Evolutionary conservation across 768 basidiomycete species (phyloP).

Genomic region (Auriculariales sp.): DNA sequence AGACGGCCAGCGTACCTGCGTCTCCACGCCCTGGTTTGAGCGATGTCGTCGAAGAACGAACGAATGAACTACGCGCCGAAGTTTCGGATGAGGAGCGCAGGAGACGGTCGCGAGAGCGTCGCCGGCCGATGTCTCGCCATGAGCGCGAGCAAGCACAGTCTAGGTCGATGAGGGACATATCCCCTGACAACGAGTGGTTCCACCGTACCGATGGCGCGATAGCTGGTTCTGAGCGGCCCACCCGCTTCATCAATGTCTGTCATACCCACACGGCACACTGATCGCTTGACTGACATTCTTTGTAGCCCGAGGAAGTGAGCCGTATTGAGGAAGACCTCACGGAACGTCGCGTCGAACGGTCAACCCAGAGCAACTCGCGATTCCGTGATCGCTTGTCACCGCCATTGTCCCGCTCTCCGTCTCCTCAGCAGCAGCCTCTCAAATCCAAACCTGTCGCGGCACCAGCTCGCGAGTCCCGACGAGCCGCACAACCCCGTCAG

Average conservation of each 20-base stretch:
- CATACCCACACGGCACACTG: neutral
- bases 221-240: constrained; percentile 19
- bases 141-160: neutral
- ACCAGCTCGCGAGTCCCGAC: too few species aligned
- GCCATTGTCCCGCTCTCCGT: constrained; percentile 2
- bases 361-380: constrained; percentile 8
- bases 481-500: constrained; percentile 5
- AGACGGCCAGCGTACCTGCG: constrained; percentile 1
- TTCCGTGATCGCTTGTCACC: neutral
- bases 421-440: constrained; percentile 7
- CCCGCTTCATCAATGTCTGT: constrained; percentile 4
- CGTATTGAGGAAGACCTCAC: constrained; percentile 28
- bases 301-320: constrained; percentile 3
- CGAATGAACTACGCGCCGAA: neutral
- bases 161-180: neutral
- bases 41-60: constrained; percentile 6
- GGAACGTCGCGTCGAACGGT: constrained; percentile 43
- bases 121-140: neutral
- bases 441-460: neutral
- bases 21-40: constrained; percentile 3
- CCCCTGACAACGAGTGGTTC: neutral
- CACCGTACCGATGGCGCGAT: constrained; percentile 38
- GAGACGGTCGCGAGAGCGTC: neutral
- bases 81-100: constrained; percentile 5
- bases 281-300: neutral